Base-by-base conservation (phyloP, 1,284 basidiomycete species). In the Tilletia setariae region DNA sequence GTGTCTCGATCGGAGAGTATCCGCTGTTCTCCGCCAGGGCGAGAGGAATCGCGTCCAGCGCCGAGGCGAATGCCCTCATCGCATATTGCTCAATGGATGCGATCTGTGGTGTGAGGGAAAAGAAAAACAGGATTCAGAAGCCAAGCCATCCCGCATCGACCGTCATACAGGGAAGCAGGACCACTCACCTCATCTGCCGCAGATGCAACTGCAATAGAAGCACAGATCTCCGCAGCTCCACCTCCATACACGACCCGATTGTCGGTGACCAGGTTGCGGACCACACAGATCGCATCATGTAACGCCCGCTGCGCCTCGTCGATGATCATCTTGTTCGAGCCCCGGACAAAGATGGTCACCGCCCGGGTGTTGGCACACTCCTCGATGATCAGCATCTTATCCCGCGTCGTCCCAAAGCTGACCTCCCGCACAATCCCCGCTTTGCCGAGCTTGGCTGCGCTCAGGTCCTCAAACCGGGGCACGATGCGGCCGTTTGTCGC, bases 371-470 rank as follows among this genome's bases (percentile, higher is more conserved):
- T 98, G 65, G 95, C 95, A 79, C 95, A 98, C 81, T 98, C 93
- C 84, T 98, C 95, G 77, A 98, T 95, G 73, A 98, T 91, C 69
- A 98, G 88, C 96, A 98, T 98, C 86, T 96, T 96, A 84, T 98
- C 95, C 73, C 92, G 88, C 16, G 95, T 98, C 8, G 95, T 98
- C 65, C 96, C 96, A 83, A 98, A 98, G 3, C 91, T 89, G 56
- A 98, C 84, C 84, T 98, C 95, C 51, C 93, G 89, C 2, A 98
- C 95, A 67, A 96, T 84, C 23, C 95, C 95, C 0, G 95, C 95
- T 70, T 88, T 88, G 21, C 96, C 96, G 15, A 99, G 88, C 85
- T 99, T 98, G 73, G 90, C 91, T 16, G 90, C 84, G 0, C 91
- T 89, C 40, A 98, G 88, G 83, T 98, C 95, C 81, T 98, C 95